Evolutionary conservation across 495 filamentous ascomycete genomes (phyloP).

Genomic region (Tuber microsphaerosporum): DNA sequence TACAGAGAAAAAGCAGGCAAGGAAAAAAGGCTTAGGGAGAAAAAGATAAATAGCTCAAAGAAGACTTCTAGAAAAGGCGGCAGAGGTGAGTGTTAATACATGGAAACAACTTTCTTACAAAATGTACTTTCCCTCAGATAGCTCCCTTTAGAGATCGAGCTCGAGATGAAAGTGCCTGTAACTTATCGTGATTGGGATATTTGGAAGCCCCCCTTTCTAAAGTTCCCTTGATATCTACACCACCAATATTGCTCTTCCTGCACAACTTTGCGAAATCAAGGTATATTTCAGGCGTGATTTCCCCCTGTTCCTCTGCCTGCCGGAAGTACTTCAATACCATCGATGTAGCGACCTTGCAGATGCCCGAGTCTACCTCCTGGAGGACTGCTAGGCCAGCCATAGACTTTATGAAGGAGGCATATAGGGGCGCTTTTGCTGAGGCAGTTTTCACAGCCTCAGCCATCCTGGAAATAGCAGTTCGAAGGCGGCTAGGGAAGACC

Average conservation of each 20-base stretch:
- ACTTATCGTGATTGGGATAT: not conserved
- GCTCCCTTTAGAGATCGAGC: not conserved
- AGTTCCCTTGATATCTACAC: not conserved
- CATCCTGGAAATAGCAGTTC: slow-evolving; percentile 57
- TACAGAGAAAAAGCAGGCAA: slow-evolving; percentile 65
- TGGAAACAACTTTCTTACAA: not conserved
- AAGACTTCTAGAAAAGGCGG: slow-evolving; percentile 60
- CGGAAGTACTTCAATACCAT: slow-evolving; percentile 28
- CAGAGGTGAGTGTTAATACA: slow-evolving; percentile 30
- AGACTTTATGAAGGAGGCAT: slow-evolving; percentile 54
- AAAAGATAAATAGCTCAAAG: slow-evolving; percentile 74
- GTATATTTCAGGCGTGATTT: slow-evolving; percentile 21
- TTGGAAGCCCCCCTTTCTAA: slow-evolving; percentile 4
- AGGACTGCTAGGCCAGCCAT: slow-evolving; percentile 50
- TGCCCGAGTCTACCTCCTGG: slow-evolving; percentile 57
- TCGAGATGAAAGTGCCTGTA: not conserved
- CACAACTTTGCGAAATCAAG: slow-evolving; percentile 20
- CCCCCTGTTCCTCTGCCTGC: slow-evolving; percentile 21
- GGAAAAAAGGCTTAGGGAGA: slow-evolving; percentile 60
- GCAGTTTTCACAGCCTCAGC: slow-evolving; percentile 46
- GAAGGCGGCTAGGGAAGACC: slow-evolving; percentile 66
- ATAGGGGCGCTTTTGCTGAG: slow-evolving; percentile 46
- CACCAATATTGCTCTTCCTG: not conserved
- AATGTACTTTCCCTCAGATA: not conserved
- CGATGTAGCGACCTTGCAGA: slow-evolving; percentile 52